Evolutionary conservation across 1,139 yeast species (phyloP), one percentile per base, ranked within the genome.

Genomic region (Sugiyamaella xylanicola): DNA sequence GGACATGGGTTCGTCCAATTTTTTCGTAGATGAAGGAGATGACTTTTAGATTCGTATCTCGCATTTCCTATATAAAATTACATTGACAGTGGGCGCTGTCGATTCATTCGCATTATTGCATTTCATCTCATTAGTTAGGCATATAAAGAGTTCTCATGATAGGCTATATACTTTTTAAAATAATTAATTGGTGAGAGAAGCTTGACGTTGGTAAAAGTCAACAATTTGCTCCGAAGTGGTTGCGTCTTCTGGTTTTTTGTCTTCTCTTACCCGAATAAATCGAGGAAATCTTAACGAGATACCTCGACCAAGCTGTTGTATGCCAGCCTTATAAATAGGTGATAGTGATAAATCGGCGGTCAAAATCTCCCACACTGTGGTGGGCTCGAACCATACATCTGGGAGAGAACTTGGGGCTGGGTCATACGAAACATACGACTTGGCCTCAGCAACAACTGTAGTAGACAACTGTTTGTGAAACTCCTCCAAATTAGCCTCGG

Each of bases 381-480:
- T 80, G 2, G 99, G 98, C 65, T 93, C 97, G 67, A 93, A 88
- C 99, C 99, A 93, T 11, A 93, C 93, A 69, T 93, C 98, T 0
- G 99, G 98, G 35, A 85, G 77, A 61, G 79, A 81, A 44, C 71
- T 69, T 1, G 69, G 60, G 3, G 78, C 77, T 2, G 79, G 73
- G 67, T 88, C 96, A 67, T 83, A 90, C 2, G 85, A 78, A 60
- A 82, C 83, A 55, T 86, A 87, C 0, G 88, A 77, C 62, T 86
- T 87, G 1, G 97, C 87, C n/a, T 70, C 74, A 0, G 73, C 67
- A 11, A 85, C 80, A 55, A 85, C 96, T 0, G 93, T 84, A 3
- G 89, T 85, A 45, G 85, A 81, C 55, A 93, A 77, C 55, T 77
- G 77, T 37, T 79, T 79, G 66, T 86, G 79, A 40, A 93, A 72